Evolutionary conservation across 2,329 filamentous ascomycete species (phyloP).

Genomic region (Plenodomus biglobosus): DNA sequence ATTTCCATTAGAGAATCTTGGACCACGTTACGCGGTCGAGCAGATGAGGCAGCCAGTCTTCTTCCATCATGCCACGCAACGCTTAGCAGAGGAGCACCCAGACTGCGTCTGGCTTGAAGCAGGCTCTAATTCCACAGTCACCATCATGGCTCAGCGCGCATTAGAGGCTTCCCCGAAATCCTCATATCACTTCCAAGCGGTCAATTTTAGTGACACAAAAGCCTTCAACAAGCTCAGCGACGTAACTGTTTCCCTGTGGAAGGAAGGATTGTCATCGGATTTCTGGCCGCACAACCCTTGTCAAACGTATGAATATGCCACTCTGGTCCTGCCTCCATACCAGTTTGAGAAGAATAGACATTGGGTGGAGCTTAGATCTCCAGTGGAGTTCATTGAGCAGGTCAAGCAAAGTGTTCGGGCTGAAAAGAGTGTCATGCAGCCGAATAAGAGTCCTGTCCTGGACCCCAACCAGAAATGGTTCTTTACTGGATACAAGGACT

Average conservation of each 20-base stretch:
- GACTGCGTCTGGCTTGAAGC: conserved; percentile 25
- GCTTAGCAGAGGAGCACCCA: conserved; percentile 38
- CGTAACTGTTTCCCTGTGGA: conserved; percentile 45
- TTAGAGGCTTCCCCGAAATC: conserved; percentile 7
- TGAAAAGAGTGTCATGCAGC: too few species aligned
- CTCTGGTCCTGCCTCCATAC: conserved; percentile 39
- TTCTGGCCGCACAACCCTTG: conserved; percentile 46
- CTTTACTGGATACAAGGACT: too few species aligned
- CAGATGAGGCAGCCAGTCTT: conserved; percentile 52
- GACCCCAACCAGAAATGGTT: too few species aligned
- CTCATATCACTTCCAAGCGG: conserved; percentile 7
- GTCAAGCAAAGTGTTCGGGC: too few species aligned
- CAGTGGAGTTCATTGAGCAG: too few species aligned
- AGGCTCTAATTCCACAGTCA: conserved; percentile 25
- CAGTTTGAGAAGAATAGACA: conserved; percentile 28
- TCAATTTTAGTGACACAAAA: conserved; percentile 3
- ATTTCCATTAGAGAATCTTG: too few species aligned
- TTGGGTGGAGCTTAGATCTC: conserved; percentile 19
- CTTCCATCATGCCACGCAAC: conserved; percentile 48
- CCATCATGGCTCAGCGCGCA: conserved; percentile 33
- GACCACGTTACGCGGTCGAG: conserved; percentile 8
- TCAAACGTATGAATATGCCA: conserved; percentile 34
- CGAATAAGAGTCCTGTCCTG: too few species aligned
- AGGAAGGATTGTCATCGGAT: conserved; percentile 34
- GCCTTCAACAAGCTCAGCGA: conserved; percentile 23